Percentiles rank a stretch among this genome's conserved stretches.
These are phyloP conservation scores for Erysiphe pulchra DNA, from an alignment of 2,329 filamentous ascomycete genomes.

Conservation along the genomic window DNA sequence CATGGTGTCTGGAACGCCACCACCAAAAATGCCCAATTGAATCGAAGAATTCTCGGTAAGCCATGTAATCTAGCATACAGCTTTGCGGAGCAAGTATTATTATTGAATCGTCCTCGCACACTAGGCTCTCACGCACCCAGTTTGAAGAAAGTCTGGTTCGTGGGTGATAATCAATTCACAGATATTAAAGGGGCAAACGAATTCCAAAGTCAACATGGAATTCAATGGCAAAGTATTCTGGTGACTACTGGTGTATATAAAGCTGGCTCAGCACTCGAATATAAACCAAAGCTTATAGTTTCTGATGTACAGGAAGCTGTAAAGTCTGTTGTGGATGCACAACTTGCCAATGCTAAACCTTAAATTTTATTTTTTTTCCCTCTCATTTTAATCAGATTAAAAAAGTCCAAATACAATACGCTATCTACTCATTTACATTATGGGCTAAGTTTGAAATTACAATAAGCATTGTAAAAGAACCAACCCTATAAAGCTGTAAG, in stretches of 20 bases:
- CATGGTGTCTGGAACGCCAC: constrained; percentile 54
- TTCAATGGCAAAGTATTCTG: constrained; percentile 53
- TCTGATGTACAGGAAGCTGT: constrained; percentile 57
- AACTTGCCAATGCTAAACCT: not conserved
- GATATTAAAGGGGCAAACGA: constrained; percentile 75
- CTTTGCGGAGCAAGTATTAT: constrained; percentile 55
- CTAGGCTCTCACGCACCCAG: constrained; percentile 14
- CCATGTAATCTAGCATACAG: constrained; percentile 53
- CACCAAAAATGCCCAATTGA: constrained; percentile 33
- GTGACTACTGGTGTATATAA: constrained; percentile 60
- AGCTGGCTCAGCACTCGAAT: constrained; percentile 26
- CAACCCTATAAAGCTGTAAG: no score
- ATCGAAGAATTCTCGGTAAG: constrained; percentile 55
- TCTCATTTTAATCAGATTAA: no score
- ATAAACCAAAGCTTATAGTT: constrained; percentile 37
- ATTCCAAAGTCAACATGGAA: constrained; percentile 38
- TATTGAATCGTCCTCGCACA: constrained; percentile 23
- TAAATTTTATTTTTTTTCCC: no score
- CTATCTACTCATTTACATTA: no score
- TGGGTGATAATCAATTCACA: constrained; percentile 72
- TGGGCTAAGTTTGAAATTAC: not conserved
- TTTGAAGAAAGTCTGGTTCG: constrained; percentile 70
- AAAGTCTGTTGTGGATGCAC: not conserved
- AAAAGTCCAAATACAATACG: no score
- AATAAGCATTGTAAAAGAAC: no score